Base-by-base conservation (phyloP, 495 filamentous ascomycete genomes). In the Terfezia boudieri region DNA sequence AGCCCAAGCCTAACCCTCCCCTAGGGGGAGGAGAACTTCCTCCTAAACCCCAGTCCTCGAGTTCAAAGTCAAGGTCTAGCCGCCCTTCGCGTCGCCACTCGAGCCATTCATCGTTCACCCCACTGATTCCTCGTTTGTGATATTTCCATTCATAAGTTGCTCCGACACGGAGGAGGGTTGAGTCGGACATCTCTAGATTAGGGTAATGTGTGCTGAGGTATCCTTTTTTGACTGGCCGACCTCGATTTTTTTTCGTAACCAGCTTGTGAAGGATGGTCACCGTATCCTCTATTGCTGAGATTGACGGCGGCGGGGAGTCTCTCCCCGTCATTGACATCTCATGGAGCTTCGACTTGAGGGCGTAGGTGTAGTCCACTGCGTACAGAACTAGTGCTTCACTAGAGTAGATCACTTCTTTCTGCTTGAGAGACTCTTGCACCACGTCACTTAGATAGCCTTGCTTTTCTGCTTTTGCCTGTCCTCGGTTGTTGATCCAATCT, bases 81-180 rank as follows among this genome's bases (percentile, higher is more conserved):
- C 37, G 35, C 2, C 63, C 63, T 17, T 65, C 63, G 37, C 63
- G 48, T 37, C 62, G 61, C 63, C 63, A 65, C 12, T 52, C 55
- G 51, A 65, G 56, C 26, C 59, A 65, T 51, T 65, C 63, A 52
- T 65, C 63, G 52, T 65, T 64, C 38, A 65, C 62, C 36, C 63
- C 63, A 16, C 58, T 59, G 9, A 65, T 52, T 0, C 63, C 63
- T 9, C 63, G 51, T 11, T 52, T 55, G 23, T 52, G 53, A 51
- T 56, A 61, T 23, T 54, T 50, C 53, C 55, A 62, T 51, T 65
- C 63, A 20, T 65, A 65, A 36, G 57, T 55, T 12, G 53, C 50
- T 10, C 61, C 62, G 22, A 65, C 41, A n/a, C 62, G 53, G 22
- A 65, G 53, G 12, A 65, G 50, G 14, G 54, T 56, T 54, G 57